Evolutionary conservation across 805 yeast genomes (phyloP).

Genomic region (Zygosaccharomyces pseudorouxii): DNA sequence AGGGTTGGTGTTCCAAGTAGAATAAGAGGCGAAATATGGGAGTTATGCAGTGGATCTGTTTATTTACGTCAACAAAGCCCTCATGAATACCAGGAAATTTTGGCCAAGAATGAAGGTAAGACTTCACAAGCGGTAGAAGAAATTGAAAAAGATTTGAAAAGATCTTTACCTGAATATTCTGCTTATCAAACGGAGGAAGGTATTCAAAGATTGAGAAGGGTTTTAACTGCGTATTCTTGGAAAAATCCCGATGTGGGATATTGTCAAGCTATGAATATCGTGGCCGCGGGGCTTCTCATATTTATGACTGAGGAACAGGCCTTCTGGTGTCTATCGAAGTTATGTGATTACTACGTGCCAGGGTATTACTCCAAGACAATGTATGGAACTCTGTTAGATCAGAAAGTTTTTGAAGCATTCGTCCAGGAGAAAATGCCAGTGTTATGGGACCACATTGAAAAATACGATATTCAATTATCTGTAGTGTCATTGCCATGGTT

Average conservation of each 20-base stretch:
- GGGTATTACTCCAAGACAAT: slow-evolving; percentile 95
- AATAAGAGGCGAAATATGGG: slow-evolving; percentile 96
- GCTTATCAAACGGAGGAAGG: slow-evolving; percentile 90
- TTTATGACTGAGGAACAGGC: slow-evolving; percentile 97
- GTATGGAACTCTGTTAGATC: slow-evolving; percentile 95
- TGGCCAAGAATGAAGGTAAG: slow-evolving; percentile 58
- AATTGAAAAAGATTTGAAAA: slow-evolving; percentile 89
- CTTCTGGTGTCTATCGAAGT: slow-evolving; percentile 78
- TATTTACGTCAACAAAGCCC: slow-evolving; percentile 60
- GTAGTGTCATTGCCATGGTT: slow-evolving; percentile 97
- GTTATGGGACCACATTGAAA: slow-evolving; percentile 73
- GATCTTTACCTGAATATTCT: slow-evolving; percentile 93
- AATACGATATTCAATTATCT: slow-evolving; percentile 82
- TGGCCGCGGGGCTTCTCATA: slow-evolving; percentile 70
- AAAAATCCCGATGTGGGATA: slow-evolving; percentile 95
- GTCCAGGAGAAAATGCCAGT: slow-evolving; percentile 88
- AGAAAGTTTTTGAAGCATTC: slow-evolving; percentile 84
- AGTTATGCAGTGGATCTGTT: slow-evolving; percentile 81
- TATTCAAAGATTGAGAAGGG: slow-evolving; percentile 76
- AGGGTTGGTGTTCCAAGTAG: slow-evolving; percentile 94
- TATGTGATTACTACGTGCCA: slow-evolving; percentile 84
- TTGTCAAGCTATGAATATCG: slow-evolving; percentile 98
- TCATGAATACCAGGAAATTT: slow-evolving; percentile 53
- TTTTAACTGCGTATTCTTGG: slow-evolving; percentile 93
- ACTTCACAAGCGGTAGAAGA: slow-evolving; percentile 87